Evolutionary conservation across 2,329 filamentous ascomycete species (phyloP).

Genomic region (Keithomyces neogunnii): DNA sequence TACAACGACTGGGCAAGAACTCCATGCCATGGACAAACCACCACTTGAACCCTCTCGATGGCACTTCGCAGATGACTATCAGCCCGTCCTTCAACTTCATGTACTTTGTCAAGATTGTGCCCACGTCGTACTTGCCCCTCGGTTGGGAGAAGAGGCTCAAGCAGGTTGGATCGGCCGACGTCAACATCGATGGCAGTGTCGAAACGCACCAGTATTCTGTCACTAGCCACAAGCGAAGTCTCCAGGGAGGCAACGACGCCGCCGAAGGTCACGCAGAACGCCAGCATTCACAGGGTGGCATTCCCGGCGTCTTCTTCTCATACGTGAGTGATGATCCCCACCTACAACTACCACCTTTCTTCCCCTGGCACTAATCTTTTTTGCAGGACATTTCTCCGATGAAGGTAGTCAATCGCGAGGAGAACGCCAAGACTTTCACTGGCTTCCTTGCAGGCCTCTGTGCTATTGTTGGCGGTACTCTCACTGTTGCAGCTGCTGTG

Average conservation of each 20-base stretch:
- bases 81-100: slow-evolving; percentile 92
- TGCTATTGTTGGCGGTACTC: slow-evolving; percentile 85
- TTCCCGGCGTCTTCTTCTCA: slow-evolving; percentile 96
- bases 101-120: slow-evolving; percentile 99
- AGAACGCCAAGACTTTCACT: slow-evolving; percentile 78
- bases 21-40: slow-evolving; percentile 71
- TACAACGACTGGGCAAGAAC: slow-evolving; percentile 46
- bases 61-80: slow-evolving; percentile 63
- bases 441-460: slow-evolving; percentile 92
- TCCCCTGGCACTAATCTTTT: slow-evolving; percentile 10
- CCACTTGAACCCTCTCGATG: slow-evolving; percentile 86
- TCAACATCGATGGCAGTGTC: slow-evolving; percentile 35
- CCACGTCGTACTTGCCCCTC: slow-evolving; percentile 86
- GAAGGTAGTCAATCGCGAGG: slow-evolving; percentile 98
- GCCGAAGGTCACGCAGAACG: slow-evolving; percentile 88
- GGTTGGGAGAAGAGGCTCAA: slow-evolving; percentile 64
- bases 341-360: too few relatives aligned
- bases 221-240: slow-evolving; percentile 87
- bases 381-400: slow-evolving; percentile 90
- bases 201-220: slow-evolving; percentile 99
- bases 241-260: slow-evolving; percentile 74
- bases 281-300: slow-evolving; percentile 80
- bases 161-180: slow-evolving; percentile 17
- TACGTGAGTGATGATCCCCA: slow-evolving; percentile 57
- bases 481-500: slow-evolving; percentile 90